A percentile compares a stretch with the other conserved stretches of the same genome.
phyloP scores from a whole-genome alignment of 805 yeast species.

The Naumovozyma dairenensis region DNA sequence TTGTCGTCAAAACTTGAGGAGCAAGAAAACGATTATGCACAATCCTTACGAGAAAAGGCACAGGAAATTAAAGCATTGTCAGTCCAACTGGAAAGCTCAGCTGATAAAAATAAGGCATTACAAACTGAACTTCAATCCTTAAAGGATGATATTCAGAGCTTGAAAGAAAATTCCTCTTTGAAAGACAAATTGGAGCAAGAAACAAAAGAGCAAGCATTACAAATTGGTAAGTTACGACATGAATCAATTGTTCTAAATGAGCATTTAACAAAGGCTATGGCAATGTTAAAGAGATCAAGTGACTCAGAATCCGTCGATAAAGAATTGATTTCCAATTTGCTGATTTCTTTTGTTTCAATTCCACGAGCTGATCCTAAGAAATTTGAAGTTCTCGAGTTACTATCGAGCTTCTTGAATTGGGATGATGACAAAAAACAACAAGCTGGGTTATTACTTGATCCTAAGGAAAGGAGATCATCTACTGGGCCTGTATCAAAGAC shows the following conservation, averaged over 20 bases:
- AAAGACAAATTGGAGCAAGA: constrained; percentile 39
- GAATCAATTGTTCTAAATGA: constrained; percentile 91
- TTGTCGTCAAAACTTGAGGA: constrained; percentile 6
- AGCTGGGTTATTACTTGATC: constrained; percentile 49
- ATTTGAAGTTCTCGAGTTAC: constrained; percentile 80
- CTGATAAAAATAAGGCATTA: constrained; percentile 10
- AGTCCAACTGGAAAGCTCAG: constrained; percentile 17
- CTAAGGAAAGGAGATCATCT: constrained; percentile 6
- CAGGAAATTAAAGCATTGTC: constrained; percentile 24
- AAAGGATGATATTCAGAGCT: constrained; percentile 15
- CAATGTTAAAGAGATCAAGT: constrained; percentile 69
- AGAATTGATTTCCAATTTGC: constrained; percentile 76
- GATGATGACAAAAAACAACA: constrained; percentile 66
- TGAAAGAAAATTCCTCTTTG: constrained; percentile 16
- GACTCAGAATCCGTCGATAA: constrained; percentile 74
- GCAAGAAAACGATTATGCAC: constrained; percentile 7
- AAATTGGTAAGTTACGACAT: constrained; percentile 84
- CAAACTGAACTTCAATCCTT: constrained; percentile 15
- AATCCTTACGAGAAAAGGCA: constrained; percentile 16
- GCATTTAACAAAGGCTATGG: constrained; percentile 86
- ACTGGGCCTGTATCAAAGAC: constrained; percentile 29
- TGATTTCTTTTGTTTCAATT: constrained; percentile 73
- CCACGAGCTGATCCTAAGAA: constrained; percentile 93
- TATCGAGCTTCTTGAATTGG: constrained; percentile 81
- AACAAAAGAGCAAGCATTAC: constrained; percentile 59